Conservation (phyloP, 1,284 basidiomycete genomes). For the Agroathelia rolfsii region DNA sequence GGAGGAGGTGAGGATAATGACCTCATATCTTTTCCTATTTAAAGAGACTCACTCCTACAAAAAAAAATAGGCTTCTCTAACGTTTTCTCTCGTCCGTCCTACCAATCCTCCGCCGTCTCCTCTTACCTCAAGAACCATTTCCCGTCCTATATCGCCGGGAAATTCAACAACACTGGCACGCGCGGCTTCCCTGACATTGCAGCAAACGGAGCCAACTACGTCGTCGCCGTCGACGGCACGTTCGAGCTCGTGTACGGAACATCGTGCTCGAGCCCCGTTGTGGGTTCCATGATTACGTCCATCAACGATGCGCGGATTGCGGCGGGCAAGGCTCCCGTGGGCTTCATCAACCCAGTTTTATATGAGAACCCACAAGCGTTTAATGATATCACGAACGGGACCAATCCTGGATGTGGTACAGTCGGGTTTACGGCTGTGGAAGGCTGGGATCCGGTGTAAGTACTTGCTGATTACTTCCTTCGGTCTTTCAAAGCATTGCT, state of each 20-base stretch:
- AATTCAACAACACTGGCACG: slow-evolving; percentile 16
- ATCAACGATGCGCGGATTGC: slow-evolving; percentile 35
- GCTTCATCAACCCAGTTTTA: slow-evolving; percentile 25
- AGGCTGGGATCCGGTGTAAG: slow-evolving; percentile 35
- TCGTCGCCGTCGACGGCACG: slow-evolving; percentile 27
- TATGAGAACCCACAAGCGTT: slow-evolving; percentile 27
- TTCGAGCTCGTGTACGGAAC: slow-evolving; percentile 26
- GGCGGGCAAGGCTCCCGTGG: slow-evolving; percentile 30
- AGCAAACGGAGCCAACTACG: slow-evolving; percentile 30
- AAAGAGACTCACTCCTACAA: slow-evolving; percentile 17
- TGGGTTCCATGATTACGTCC: slow-evolving; percentile 32
- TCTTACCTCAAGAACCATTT: slow-evolving; percentile 16
- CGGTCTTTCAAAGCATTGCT: neutral
- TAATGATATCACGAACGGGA: slow-evolving; percentile 38
- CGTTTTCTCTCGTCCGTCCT: slow-evolving; percentile 26
- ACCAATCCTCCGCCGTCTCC: slow-evolving; percentile 23
- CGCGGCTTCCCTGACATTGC: slow-evolving; percentile 22
- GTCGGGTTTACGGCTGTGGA: slow-evolving; percentile 26
- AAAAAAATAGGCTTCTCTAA: slow-evolving; percentile 39
- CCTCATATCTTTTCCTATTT: no score
- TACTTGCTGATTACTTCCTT: slow-evolving; percentile 14
- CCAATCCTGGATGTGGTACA: slow-evolving; percentile 34
- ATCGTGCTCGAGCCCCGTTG: slow-evolving; percentile 28
- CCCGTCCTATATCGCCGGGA: slow-evolving; percentile 19
- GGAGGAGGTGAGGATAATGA: no score